Evolutionary conservation across 345 rosid species (phyloP), one percentile per base, ranked within the genome.

Genomic region (Moricandia arvensis): DNA sequence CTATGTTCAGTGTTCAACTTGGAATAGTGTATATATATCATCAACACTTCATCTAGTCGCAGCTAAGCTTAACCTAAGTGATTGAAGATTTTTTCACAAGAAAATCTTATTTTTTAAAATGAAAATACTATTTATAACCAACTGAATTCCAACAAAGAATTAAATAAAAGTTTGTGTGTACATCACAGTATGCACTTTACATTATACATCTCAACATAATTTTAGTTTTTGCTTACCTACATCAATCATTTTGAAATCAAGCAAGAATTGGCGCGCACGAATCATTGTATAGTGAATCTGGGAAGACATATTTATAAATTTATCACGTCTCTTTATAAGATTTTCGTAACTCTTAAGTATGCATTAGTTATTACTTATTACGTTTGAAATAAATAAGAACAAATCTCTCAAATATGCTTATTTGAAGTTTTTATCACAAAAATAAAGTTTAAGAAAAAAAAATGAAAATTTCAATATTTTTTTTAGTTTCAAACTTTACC

Each of bases 1-100:
- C 24, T 21, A 21, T 21, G 9, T 17, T 61, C 1, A 16, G 43
- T 26, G 37, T n/a, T n/a, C 76, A 63, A 72, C 37, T 34, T 73
- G 41, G 35, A 65, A 11, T 55, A 57, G 21, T 41, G 17, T 34
- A 38, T 8, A 33, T n/a, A 63, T 35, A 13, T 63, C 35, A 55
- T 55, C 57, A 16, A 74, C 11, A 29, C 43, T 38, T 73, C 2
- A 3, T n/a, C 3, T 13, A 49, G 27, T 16, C 16, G 59, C 45
- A 73, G 63, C 54, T 73, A 62, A 63, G 51, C 63, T 15, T 57
- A 64, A 17, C 33, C 26, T 18, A 33, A 9, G 26, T 57, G 27
- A 12, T 57, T 64, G 57, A 53, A n/a, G 5, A 0, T 27, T 66
- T 49, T 31, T 74, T 73, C 37, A 0, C 31, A 74, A 43, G 1